Base-by-base conservation (phyloP, 805 yeast species). In the Hanseniaspora nectarophila region DNA sequence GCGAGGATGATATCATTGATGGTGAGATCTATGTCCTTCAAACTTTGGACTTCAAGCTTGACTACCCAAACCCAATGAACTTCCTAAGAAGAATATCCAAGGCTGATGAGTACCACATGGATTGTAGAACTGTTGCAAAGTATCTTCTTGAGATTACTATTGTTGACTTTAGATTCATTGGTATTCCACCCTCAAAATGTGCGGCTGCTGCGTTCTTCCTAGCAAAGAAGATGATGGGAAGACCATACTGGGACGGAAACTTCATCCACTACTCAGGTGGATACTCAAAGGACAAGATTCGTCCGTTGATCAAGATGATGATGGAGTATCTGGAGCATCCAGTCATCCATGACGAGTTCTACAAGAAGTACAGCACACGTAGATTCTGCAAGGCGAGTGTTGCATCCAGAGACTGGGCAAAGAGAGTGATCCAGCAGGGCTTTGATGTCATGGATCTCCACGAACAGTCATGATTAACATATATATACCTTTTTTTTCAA, bases 41-140 rank as follows among this genome's bases (percentile, higher is more conserved):
- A 59, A 77, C 81, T 28, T 70, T 88, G 51, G 75, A 79, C 55
- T 89, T 84, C 65, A 82, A 85, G 66, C 71, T 88, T 60, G 81
- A 85, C 60, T 85, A 84, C 62, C 95, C 96, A 52, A 86, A 85
- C 64, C 96, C 97, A 56, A 82, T 88, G 87, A 88, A 88, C 67
- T 88, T 88, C 63, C 70, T 88, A 61, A 78, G 97, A 67, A 76
- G 96, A 64, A 85, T 89, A 47, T 85, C 95, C 40, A 87, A 86
- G 64, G 97, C 96, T 31, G 96, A 89, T 66, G 89, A 85, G 64
- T 89, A 87, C 70, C 95, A 88, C 64, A 83, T 85, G 55, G 87
- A 84, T 67, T 79, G 90, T 45, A 78, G 97, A 69, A 88, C 96
- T 9, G 72, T 89, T 58, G 96, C 94, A 26, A 88, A 88, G 67